phyloP scores from a whole-genome alignment of 176 grass and related monocot species.

The Cocos nucifera region DNA sequence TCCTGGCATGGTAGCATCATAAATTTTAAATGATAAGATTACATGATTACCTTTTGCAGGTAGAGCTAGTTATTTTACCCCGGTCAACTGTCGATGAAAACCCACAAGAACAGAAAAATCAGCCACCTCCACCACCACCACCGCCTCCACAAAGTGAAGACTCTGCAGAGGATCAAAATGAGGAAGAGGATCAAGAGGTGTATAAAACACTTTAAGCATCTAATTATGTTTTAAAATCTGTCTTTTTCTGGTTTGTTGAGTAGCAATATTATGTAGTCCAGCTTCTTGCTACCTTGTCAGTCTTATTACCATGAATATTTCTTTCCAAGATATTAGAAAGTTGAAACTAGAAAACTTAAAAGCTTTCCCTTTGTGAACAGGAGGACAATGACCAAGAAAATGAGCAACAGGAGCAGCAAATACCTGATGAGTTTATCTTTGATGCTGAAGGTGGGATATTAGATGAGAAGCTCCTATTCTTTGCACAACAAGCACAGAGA shows the following conservation, averaged over 20 bases:
- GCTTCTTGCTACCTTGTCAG: not conserved
- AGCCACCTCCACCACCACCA: constrained; percentile 71
- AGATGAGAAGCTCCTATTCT: constrained; percentile 93
- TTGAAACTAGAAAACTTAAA: too few relatives aligned
- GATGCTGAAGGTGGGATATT: constrained; percentile 90
- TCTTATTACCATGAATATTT: not conserved
- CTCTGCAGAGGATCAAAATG: constrained; percentile 77
- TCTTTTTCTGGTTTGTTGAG: too few relatives aligned
- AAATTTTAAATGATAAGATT: too few relatives aligned
- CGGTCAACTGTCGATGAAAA: constrained; percentile 84
- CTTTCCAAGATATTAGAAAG: too few relatives aligned
- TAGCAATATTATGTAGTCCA: too few relatives aligned
- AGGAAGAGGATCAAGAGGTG: constrained; percentile 92
- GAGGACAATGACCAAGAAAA: constrained; percentile 90
- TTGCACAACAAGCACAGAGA: constrained; percentile 97
- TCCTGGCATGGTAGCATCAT: too few relatives aligned
- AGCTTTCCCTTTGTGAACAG: constrained; percentile 13
- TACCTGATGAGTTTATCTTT: constrained; percentile 99
- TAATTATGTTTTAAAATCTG: constrained; percentile 12
- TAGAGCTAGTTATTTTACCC: constrained; percentile 95
- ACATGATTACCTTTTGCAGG: constrained; percentile 37
- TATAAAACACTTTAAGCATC: constrained; percentile 14
- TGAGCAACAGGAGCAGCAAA: constrained; percentile 74
- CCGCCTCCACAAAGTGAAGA: constrained; percentile 92
- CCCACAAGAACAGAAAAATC: constrained; percentile 83